phyloP scores from a whole-genome alignment of 495 filamentous ascomycete species.

The Tetracladium setigerum region DNA sequence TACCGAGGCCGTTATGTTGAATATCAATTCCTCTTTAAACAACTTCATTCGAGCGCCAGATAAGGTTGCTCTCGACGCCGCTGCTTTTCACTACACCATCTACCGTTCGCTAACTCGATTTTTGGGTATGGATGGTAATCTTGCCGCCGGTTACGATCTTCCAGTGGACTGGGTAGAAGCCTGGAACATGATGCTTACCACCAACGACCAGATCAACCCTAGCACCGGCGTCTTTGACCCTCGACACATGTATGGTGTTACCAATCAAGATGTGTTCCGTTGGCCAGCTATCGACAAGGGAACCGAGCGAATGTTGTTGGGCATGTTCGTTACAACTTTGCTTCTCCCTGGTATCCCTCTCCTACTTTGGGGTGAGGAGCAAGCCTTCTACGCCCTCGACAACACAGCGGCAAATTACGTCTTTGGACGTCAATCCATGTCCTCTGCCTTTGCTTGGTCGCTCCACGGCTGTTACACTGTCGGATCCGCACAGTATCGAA shows the following conservation, averaged over 20 bases:
- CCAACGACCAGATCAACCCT: conserved; percentile 59
- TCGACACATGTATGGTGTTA: conserved; percentile 60
- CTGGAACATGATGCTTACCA: conserved; percentile 54
- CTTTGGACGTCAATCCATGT: conserved; percentile 62
- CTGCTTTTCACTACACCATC: conserved; percentile 66
- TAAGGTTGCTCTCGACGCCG: conserved; percentile 53
- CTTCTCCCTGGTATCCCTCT: conserved; percentile 61
- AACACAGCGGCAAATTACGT: conserved; percentile 63
- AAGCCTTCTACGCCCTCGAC: conserved; percentile 60
- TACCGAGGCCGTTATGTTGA: conserved; percentile 39
- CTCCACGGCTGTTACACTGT: conserved; percentile 60
- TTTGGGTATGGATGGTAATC: conserved; percentile 49
- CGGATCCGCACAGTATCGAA: conserved; percentile 45
- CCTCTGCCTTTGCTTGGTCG: conserved; percentile 59
- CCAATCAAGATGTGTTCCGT: conserved; percentile 69
- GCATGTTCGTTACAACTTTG: conserved; percentile 55
- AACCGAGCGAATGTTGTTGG: conserved; percentile 53
- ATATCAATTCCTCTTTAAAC: conserved; percentile 32
- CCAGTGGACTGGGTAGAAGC: conserved; percentile 53
- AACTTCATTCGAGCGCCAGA: conserved; percentile 51
- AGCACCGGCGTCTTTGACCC: conserved; percentile 51
- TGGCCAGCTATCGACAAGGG: conserved; percentile 63
- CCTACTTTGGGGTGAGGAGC: conserved; percentile 64
- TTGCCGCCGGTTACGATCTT: conserved; percentile 52
- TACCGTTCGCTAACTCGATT: conserved; percentile 62